These are phyloP conservation scores for Arabidopsis lyrata DNA, from an alignment of 441 rosid genomes.

Conservation along the genomic window DNA sequence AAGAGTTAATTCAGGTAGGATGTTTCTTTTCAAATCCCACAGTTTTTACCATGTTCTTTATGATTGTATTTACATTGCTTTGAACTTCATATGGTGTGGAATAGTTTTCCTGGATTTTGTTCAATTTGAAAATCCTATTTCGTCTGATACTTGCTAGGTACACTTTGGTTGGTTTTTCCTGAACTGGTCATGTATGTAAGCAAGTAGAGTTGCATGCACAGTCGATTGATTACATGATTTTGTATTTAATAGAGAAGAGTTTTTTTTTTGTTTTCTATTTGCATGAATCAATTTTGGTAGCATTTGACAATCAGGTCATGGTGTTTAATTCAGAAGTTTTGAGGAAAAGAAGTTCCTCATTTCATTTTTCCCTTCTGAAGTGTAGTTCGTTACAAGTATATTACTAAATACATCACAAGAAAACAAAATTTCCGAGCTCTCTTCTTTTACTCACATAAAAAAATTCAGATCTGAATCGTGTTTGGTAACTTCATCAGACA, in stretches of 20 bases:
- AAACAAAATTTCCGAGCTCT: background rate
- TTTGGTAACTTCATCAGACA: background rate
- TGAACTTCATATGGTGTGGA: conserved; percentile 19
- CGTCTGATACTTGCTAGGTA: conserved; percentile 33
- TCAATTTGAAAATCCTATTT: background rate
- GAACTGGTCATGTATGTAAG: conserved; percentile 32
- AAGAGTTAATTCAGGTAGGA: conserved; percentile 95
- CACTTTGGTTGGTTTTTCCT: conserved; percentile 11
- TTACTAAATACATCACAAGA: conserved; percentile 19
- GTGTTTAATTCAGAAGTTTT: conserved; percentile 14
- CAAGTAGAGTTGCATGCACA: conserved; percentile 14
- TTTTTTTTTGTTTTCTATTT: conserved; percentile 1
- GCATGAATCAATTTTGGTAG: conserved; percentile 7
- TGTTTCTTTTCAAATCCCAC: conserved; percentile 16
- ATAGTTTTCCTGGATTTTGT: conserved; percentile 10
- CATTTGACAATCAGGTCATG: conserved; percentile 12
- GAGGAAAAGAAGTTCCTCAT: conserved; percentile 4
- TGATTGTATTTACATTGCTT: conserved; percentile 28
- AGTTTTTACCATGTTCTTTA: conserved; percentile 8
- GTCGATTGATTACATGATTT: conserved; percentile 19
- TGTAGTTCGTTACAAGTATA: conserved; percentile 17
- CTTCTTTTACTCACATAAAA: conserved; percentile 5
- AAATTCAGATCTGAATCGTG: background rate
- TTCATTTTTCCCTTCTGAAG: conserved; percentile 10
- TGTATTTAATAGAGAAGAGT: background rate